These are phyloP conservation scores for Ceratocystis harringtonii DNA, from an alignment of 2,329 filamentous ascomycete genomes.

Conservation along the genomic window DNA sequence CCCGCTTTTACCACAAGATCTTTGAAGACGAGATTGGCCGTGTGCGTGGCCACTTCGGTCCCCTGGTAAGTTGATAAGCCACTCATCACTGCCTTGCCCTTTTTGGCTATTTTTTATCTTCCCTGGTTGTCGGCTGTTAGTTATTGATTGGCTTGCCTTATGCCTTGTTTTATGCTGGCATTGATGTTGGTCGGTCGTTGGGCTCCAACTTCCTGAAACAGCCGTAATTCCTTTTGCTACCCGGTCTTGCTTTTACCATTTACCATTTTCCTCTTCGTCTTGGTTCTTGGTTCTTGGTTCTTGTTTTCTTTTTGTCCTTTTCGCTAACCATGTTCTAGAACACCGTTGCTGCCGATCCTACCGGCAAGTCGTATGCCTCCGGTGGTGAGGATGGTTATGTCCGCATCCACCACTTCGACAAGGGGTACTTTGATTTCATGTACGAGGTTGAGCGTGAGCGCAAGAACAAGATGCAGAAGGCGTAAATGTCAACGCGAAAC, in stretches of 20 bases:
- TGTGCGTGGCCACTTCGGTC: constrained; percentile 93
- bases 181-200: background rate
- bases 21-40: constrained; percentile 98
- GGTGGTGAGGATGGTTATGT: constrained; percentile 98
- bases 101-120: background rate
- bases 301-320: background rate
- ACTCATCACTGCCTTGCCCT: background rate
- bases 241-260: background rate
- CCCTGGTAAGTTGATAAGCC: constrained; percentile 36
- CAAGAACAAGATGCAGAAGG: constrained; percentile 26
- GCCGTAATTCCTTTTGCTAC: background rate
- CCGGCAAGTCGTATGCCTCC: constrained; percentile 81
- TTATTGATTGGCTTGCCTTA: too few relatives aligned
- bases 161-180: too few relatives aligned
- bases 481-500: constrained; percentile 5
- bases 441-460: constrained; percentile 94
- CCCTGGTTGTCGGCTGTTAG: too few relatives aligned
- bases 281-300: background rate
- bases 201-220: background rate
- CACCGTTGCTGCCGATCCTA: constrained; percentile 86
- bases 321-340: constrained; percentile 35
- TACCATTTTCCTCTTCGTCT: background rate
- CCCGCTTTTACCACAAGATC: constrained; percentile 98
- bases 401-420: constrained; percentile 95
- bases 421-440: constrained; percentile 95